Conservation (phyloP, 176 grass and related monocot genomes). For the Carex parvula region DNA sequence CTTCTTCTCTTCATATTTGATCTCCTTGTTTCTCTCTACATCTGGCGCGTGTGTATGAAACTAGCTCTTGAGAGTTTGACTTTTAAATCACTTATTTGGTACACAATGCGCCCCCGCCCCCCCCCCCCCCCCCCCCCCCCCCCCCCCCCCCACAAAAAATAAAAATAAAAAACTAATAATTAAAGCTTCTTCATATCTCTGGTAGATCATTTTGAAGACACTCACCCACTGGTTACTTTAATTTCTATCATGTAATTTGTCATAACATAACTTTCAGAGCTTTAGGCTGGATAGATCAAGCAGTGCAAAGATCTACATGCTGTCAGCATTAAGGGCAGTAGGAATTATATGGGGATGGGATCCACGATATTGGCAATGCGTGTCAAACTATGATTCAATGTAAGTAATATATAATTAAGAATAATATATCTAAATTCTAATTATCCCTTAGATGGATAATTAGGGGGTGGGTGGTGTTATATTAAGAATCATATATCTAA, state of each 20-base stretch:
- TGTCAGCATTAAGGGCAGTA: background rate
- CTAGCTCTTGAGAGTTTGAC: no score
- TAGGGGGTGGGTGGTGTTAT: no score
- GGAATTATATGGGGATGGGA: background rate
- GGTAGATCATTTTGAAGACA: background rate
- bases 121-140: no score
- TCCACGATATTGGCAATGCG: constrained; percentile 20
- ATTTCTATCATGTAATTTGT: background rate
- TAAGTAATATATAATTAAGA: background rate
- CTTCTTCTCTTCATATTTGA: background rate
- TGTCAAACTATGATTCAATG: background rate
- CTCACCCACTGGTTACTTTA: background rate
- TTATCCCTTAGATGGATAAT: no score
- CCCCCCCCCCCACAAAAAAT: no score
- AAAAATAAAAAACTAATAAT: no score
- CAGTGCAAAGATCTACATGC: constrained; percentile 2
- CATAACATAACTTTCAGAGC: background rate
- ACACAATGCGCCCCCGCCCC: background rate
- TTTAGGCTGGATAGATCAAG: constrained; percentile 1
- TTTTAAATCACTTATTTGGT: no score
- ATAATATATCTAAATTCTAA: no score
- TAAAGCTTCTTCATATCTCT: background rate
- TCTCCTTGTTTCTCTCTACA: background rate
- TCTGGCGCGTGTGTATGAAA: background rate
- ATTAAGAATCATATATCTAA: no score